Evolutionary conservation across 2,329 filamentous ascomycete species (phyloP).

Genomic region (Aspergillus sp.): DNA sequence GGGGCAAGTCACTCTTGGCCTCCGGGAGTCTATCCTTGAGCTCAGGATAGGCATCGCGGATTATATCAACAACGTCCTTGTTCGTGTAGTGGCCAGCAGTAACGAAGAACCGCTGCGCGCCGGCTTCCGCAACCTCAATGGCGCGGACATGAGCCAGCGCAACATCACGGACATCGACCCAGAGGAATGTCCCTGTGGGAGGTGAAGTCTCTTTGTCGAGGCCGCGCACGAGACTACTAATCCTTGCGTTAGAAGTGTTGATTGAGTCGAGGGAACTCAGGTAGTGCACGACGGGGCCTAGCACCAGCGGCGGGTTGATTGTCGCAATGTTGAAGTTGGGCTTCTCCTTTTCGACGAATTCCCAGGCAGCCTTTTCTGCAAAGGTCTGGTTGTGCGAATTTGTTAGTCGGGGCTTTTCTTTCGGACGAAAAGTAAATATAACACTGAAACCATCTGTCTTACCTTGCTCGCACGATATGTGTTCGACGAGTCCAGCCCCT

Average conservation of each 20-base stretch:
- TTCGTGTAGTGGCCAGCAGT: constrained; percentile 44
- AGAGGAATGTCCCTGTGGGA: constrained; percentile 59
- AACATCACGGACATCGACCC: constrained; percentile 54
- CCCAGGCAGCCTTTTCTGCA: constrained; percentile 67
- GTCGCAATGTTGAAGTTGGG: constrained; percentile 62
- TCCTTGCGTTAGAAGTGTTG: constrained; percentile 71
- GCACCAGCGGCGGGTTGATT: constrained; percentile 62
- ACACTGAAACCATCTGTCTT: neutral
- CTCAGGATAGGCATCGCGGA: constrained; percentile 44
- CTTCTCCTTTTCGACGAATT: constrained; percentile 56
- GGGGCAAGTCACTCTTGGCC: constrained; percentile 29
- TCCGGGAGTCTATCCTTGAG: constrained; percentile 43
- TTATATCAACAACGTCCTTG: constrained; percentile 42
- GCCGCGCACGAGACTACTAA: constrained; percentile 64
- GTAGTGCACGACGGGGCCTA: constrained; percentile 65
- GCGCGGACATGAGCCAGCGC: constrained; percentile 50
- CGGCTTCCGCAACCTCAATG: constrained; percentile 47
- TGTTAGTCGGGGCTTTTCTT: neutral
- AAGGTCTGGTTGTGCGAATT: constrained; percentile 43
- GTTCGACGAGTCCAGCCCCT: constrained; percentile 35
- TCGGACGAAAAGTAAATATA: neutral
- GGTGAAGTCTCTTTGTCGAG: constrained; percentile 58
- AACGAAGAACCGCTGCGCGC: constrained; percentile 47
- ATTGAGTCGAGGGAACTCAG: constrained; percentile 62
- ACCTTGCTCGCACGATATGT: constrained; percentile 56